Evolutionary conservation across 257 asterid species (phyloP), one percentile per base, ranked within the genome.

Genomic region (Cruciata laevipes): DNA sequence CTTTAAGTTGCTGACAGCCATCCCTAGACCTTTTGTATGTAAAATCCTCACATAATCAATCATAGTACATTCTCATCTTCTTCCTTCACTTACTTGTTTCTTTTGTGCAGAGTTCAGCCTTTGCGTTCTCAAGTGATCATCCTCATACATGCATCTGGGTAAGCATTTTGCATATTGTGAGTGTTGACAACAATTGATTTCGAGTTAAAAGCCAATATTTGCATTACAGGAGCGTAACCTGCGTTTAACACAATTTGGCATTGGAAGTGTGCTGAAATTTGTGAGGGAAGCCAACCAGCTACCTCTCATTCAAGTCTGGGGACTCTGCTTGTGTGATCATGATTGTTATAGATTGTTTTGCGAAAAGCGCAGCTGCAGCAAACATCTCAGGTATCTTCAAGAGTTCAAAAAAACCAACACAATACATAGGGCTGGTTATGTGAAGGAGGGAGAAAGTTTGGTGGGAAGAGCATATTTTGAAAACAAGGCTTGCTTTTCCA

Each of bases 301-400:
- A 9, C 68, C 68, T 38, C 68, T 63, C 12, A 38, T 63, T 18
- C 68, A 63, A 33, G 33, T 44, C 20, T 63, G 68, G 68, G 18
- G 38, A 3, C 55, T 55, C n/a, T 63, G 68, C 55, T 10, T 63
- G 55, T 63, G 68, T 21, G 24, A 38, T 17, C 3, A 3, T 35
- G 6, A 3, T 3, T 9, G 6, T 0, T 9, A 31, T 5, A 31
- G 35, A 31, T 57, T 57, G 35, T 25, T 57, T 7, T 11, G 14
- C 30, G 17, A 23, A 7, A 35, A 18, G 30, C 2, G 13, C n/a
- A 16, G 3, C n/a, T 4, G 63, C n/a, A 58, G 38, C 7, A 7
- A 16, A 35, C 9, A 38, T 38, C 67, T 63, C 31, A 63, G 5
- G 4, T 63, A 53, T 37, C 9, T 38, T 1, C 37, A 31, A 8